Base-by-base conservation (phyloP, 768 basidiomycete species). In the Leccinum disarticulatum region DNA sequence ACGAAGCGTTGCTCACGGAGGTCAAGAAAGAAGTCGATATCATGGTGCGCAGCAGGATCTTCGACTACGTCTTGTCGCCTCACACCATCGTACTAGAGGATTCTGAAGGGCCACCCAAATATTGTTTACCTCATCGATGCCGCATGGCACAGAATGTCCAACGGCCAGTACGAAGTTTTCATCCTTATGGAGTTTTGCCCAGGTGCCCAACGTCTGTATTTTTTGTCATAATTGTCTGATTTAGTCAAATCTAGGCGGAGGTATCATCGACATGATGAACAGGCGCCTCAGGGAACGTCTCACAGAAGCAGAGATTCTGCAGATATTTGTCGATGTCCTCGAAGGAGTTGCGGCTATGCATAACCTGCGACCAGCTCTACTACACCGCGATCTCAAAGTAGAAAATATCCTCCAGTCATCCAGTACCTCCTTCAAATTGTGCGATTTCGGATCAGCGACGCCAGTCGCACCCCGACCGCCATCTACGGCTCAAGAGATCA, bases 231-330 rank as follows among this genome's bases (percentile, higher is more conserved):
- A 36, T 43, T 41, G 67, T 46, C 67, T 63, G 51, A 63, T 56
- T 54, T 41, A 28, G 48, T 41, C 55, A 14, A 33, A 54, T 13
- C 2, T 64, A 93, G 95, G 95, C 52, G 97, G 97, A 41, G 97
- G 97, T 36, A 98, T 99, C 64, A 98, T 99, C 75, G 97, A 99
- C 77, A 95, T 98, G 89, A 95, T 99, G 92, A 99, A 99, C 75
- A 87, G 95, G 65, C 86, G 97, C 55, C 81, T 99, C 50, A 85
- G 95, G 56, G 95, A 98, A 76, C 86, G 97, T 27, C 82, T 98
- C 46, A 95, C 93, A 3, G 97, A 99, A 76, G 83, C 88, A 25
- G 97, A 99, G 75, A 98, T 99, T 67, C 81, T 99, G 55, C 94
- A 95, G 74, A 98, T 99, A 69, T 99, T 99, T 74, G 89, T 92